Conservation (phyloP, 805 yeast species). For the Millerozyma miso region DNA sequence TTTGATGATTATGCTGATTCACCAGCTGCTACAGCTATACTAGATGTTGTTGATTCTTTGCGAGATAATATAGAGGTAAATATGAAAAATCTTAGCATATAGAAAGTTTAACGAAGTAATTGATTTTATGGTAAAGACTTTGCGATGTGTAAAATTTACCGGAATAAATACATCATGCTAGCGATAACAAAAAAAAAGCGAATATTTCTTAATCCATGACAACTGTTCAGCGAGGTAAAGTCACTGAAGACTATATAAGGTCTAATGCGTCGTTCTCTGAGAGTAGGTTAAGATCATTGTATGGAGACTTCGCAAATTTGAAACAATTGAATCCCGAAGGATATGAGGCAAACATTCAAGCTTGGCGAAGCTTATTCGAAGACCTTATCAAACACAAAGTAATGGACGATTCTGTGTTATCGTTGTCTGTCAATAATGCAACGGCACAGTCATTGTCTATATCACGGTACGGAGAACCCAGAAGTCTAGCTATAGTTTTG, state of each 20-base stretch:
- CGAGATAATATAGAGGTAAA: constrained; percentile 49
- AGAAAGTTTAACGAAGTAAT: neutral
- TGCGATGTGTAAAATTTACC: too few species aligned
- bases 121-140: neutral
- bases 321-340: constrained; percentile 38
- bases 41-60: constrained; percentile 73
- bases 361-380: constrained; percentile 26
- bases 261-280: constrained; percentile 18
- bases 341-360: constrained; percentile 37
- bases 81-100: constrained; percentile 13
- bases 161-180: too few species aligned
- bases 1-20: constrained; percentile 83
- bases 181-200: too few species aligned
- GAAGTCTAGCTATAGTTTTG: constrained; percentile 20
- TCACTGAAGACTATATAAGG: constrained; percentile 10
- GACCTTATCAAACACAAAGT: constrained; percentile 15
- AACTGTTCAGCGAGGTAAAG: too few species aligned
- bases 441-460: constrained; percentile 17
- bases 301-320: constrained; percentile 28
- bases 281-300: constrained; percentile 31
- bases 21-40: constrained; percentile 84
- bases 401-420: constrained; percentile 13
- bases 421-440: constrained; percentile 10
- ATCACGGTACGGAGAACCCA: constrained; percentile 30
- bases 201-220: too few species aligned